Base-by-base conservation (phyloP, 192 early-diverging fungal genomes). In the Entomortierella chlamydospora region DNA sequence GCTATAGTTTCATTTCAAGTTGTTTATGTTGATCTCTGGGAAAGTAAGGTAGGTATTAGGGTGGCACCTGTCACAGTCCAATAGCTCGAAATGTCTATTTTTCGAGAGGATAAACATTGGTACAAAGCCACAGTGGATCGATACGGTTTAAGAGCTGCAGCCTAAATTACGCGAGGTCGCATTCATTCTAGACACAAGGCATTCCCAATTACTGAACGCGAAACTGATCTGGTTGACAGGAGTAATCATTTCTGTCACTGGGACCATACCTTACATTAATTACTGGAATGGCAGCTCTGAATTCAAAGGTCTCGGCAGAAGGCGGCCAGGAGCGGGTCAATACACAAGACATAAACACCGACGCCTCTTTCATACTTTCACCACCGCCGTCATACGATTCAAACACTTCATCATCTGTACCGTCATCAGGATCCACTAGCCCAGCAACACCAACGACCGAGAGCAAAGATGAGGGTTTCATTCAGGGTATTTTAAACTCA, bases 401-500 rank as follows among this genome's bases (percentile, higher is more conserved):
- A n/a, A n/a, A n/a, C n/a, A n/a, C 57, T 33, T 53, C 72, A 61
- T 28, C 53, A 15, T 12, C 47, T 15, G 0, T 60, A 56, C 29
- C 37, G 1, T 54, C 60, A 26, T 31, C 52, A 49, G 15, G n/a
- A 28, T 23, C 55, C 0, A 9, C 42, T 15, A 10, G 34, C 6
- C 43, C 70, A 10, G 28, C 69, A 33, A 25, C 29, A 15, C 23
- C 29, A 10, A 17, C 50, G 11, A 26, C 59, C 8, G 60, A 42
- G 28, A 33, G 57, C 17, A 50, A 79, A 18, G 61, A 79, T 5
- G 57, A 70, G 9, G 58, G 62, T 2, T 55, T 70, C n/a, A 23
- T 79, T 47, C 53, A 79, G 56, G 41, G 61, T 9, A 59, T 79
- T 13, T 51, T 79, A 11, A 62, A 70, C 15, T 86, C 86, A 39